These are phyloP conservation scores for Pseudopyricularia javanii DNA, from an alignment of 2,329 filamentous ascomycete genomes.

Conservation along the genomic window DNA sequence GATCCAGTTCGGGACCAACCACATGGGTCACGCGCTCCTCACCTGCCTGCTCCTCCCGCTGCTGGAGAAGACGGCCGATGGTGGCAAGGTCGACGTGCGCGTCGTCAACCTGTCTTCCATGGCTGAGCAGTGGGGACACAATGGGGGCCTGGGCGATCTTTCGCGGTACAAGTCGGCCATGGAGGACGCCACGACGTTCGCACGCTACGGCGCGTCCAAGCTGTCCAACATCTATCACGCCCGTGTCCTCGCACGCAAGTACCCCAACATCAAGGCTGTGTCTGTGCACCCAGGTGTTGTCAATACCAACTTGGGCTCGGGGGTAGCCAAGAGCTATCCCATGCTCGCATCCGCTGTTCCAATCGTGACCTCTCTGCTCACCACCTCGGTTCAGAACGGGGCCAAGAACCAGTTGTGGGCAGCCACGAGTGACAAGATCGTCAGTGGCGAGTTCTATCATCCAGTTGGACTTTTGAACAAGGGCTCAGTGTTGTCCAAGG, in stretches of 20 bases:
- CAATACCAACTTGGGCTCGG: neutral
- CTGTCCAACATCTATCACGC: constrained; percentile 30
- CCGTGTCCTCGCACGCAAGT: constrained; percentile 11
- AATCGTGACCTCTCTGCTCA: neutral
- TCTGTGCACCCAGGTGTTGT: constrained; percentile 2
- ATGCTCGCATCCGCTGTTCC: neutral
- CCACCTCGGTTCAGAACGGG: constrained; percentile 14
- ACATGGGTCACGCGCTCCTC: constrained; percentile 32
- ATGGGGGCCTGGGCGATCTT: constrained; percentile 6
- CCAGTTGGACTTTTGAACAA: constrained; percentile 15
- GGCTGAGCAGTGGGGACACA: constrained; percentile 6
- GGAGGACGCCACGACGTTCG: constrained; percentile 2
- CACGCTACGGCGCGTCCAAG: constrained; percentile 31
- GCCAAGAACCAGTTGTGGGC: constrained; percentile 30
- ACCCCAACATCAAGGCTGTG: neutral
- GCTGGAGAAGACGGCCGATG: constrained; percentile 10
- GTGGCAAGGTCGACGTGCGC: constrained; percentile 10
- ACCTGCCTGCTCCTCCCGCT: constrained; percentile 19
- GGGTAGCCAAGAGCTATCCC: constrained; percentile 10
- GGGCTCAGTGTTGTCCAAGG: constrained; percentile 6
- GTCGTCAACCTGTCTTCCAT: constrained; percentile 11
- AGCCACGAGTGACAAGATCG: constrained; percentile 15
- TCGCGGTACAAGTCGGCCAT: constrained; percentile 8
- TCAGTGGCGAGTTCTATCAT: constrained; percentile 18
- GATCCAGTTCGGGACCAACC: constrained; percentile 32